Base-by-base conservation (phyloP, 148 eudicot genomes). In the Amaranthus cruentus region DNA sequence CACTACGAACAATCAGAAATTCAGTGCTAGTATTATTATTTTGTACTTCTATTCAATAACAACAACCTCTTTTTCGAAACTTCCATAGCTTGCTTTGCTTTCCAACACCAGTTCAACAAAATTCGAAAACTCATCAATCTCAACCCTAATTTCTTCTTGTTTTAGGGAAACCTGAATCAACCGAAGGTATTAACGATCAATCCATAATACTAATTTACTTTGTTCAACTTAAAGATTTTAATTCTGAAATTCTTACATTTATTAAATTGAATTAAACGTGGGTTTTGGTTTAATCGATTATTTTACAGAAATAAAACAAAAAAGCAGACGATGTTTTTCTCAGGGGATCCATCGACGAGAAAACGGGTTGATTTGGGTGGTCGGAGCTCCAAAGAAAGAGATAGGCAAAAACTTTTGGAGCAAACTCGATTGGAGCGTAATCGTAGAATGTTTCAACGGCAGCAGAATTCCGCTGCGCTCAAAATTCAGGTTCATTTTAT, bases 361-460 rank as follows among this genome's bases (percentile, higher is more conserved):
- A 95, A 90, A 75, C 87, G 97, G 67, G 97, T 95, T 11, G 96
- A 95, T 91, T 91, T 95, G 69, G 98, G 98, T 12, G 98, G 98
- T 47, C 86, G 97, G 44, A 95, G 98, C 62, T 87, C 97, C 1
- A 95, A 95, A 69, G 98, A 95, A 73, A 82, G 97, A 55, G 98
- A 95, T 76, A 80, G 97, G 5, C 88, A 86, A 85, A 91, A 95
- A 86, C 96, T 95, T 76, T 73, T 95, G 47, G 98, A 95, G 73
- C 97, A 95, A 75, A 83, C 96, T 15, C 83, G 91, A 47, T 80
- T 83, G 75, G 98, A 95, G 80, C 83, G 98, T 21, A 84, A 88
- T 67, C 91, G 90, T 47, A 81, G 98, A 14, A 68, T 80, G 60
- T 79, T 75, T 80, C 66, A 82, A 50, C 96, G 96, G 5, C 78